Conservation (phyloP, 352 stramenopile species). For the Phytopythium boreale region DNA sequence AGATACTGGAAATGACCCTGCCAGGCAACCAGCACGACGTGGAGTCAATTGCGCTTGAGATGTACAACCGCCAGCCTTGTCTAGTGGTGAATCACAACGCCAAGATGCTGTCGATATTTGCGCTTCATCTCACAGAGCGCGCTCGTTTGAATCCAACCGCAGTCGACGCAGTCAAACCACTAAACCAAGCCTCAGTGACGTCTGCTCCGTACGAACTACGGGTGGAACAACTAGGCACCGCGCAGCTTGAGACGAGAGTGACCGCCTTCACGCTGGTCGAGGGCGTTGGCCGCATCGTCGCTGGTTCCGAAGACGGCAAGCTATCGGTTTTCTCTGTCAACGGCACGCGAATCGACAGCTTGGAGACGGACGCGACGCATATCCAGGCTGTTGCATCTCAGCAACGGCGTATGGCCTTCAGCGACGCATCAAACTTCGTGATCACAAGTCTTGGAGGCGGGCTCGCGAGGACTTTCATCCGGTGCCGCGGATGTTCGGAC, state of each 20-base stretch:
- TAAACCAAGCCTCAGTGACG: neutral
- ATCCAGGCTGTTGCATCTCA: slow-evolving; percentile 20
- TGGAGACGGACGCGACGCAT: slow-evolving; percentile 21
- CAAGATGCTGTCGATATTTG: neutral
- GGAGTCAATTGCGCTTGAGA: slow-evolving; percentile 13
- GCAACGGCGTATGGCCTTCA: slow-evolving; percentile 27
- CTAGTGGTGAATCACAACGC: neutral
- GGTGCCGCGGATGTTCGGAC: neutral
- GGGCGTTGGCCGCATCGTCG: slow-evolving; percentile 16
- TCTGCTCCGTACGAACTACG: neutral
- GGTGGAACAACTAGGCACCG: neutral
- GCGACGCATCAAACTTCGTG: slow-evolving; percentile 22
- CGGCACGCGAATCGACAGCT: slow-evolving; percentile 37
- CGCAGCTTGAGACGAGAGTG: neutral
- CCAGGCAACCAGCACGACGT: slow-evolving; percentile 1
- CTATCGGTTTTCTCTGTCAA: slow-evolving; percentile 39
- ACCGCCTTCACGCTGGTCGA: slow-evolving; percentile 14
- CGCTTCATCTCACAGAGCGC: neutral
- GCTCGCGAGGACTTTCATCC: neutral
- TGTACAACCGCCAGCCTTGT: slow-evolving; percentile 8
- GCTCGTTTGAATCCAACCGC: neutral
- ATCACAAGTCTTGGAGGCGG: slow-evolving; percentile 12
- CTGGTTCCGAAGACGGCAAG: slow-evolving; percentile 12
- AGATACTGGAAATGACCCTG: slow-evolving; percentile 21
- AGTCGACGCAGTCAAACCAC: neutral